phyloP scores from a whole-genome alignment of 345 rosid genomes.

The Turritis glabra region DNA sequence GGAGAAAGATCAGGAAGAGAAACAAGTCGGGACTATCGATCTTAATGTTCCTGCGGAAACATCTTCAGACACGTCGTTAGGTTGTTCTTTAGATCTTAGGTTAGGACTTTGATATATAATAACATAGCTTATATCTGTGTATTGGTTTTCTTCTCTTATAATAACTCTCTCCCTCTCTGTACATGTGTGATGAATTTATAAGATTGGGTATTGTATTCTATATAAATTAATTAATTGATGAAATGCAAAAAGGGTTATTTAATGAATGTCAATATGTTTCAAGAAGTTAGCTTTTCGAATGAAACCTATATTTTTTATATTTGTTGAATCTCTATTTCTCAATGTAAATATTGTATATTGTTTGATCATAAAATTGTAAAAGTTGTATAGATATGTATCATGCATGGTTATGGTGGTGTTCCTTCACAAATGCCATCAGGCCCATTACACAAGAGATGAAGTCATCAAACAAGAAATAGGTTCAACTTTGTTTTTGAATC shows the following conservation, averaged over 20 bases:
- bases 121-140: background rate
- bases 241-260: background rate
- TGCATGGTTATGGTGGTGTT: background rate
- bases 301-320: background rate
- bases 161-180: constrained; percentile 12
- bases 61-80: constrained; percentile 43
- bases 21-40: constrained; percentile 43
- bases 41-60: constrained; percentile 66
- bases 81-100: constrained; percentile 62
- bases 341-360: background rate
- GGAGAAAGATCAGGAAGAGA: constrained; percentile 52
- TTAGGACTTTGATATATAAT: constrained; percentile 48
- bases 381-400: background rate
- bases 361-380: background rate
- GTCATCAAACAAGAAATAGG: background rate
- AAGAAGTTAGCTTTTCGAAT: background rate
- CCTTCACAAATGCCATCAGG: background rate
- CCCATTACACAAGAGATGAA: background rate
- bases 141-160: background rate
- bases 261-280: background rate
- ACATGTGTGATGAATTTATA: constrained; percentile 2
- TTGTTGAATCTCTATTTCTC: background rate
- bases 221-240: background rate
- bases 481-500: background rate
- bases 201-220: constrained; percentile 19